Conservation (phyloP, 2,329 filamentous ascomycete species). For the Zarea fungicola region DNA sequence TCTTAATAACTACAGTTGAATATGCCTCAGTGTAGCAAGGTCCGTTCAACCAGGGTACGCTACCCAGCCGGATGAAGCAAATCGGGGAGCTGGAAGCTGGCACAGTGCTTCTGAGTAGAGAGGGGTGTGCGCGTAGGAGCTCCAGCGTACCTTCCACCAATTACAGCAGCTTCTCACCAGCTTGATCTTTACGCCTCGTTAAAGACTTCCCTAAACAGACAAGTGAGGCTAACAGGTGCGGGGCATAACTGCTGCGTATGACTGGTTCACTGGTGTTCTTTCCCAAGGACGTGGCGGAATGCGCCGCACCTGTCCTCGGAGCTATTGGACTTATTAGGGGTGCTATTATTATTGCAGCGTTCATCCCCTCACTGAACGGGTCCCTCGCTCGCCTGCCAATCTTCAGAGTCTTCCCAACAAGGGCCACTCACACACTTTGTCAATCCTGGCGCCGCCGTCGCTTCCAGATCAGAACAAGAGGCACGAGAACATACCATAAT, state of each 20-base stretch:
- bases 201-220: conserved; percentile 5
- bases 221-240: neutral
- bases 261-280: neutral
- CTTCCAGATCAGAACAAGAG: neutral
- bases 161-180: too few species aligned
- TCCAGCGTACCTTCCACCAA: neutral
- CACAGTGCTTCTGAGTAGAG: conserved; percentile 10
- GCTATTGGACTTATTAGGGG: too few species aligned
- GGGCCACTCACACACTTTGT: too few species aligned
- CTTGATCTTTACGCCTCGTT: too few species aligned
- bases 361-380: too few species aligned
- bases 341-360: too few species aligned
- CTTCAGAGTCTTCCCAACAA: too few species aligned
- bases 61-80: conserved; percentile 4
- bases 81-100: neutral
- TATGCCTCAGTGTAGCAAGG: too few species aligned
- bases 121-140: neutral
- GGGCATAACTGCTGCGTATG: neutral
- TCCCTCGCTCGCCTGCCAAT: too few species aligned
- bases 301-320: conserved; percentile 11
- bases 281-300: conserved; percentile 9
- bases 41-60: conserved; percentile 2
- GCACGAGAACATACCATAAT: neutral
- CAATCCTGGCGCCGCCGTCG: neutral
- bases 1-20: too few species aligned